A percentile compares a stretch with the other conserved stretches of the same genome.
These are phyloP conservation scores for Aspergillus viridinutans DNA, from an alignment of 2,329 filamentous ascomycete species.

Conservation along the genomic window DNA sequence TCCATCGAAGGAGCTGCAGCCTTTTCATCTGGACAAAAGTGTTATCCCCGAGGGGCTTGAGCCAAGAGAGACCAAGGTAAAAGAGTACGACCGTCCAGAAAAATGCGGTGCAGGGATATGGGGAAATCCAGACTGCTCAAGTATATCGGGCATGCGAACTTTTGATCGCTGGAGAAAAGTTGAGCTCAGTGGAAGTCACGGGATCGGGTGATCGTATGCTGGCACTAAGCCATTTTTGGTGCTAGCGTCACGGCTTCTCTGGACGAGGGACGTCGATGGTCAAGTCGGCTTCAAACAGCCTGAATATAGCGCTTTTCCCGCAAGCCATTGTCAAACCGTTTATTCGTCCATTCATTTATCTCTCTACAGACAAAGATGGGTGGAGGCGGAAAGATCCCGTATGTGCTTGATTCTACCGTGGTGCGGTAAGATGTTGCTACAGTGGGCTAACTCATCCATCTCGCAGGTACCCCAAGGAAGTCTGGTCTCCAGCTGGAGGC, in stretches of 20 bases:
- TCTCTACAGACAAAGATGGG: constrained; percentile 50
- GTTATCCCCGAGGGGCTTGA: constrained; percentile 2
- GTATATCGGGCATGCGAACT: constrained; percentile 11
- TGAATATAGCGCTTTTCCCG: constrained; percentile 17
- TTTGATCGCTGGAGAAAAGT: constrained; percentile 32
- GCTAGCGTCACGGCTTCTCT: constrained; percentile 24
- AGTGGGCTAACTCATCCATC: constrained; percentile 20
- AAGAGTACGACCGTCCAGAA: constrained; percentile 15
- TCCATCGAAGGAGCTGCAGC: constrained; percentile 50
- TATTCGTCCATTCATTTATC: constrained; percentile 17
- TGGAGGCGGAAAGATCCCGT: constrained; percentile 76
- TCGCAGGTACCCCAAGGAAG: constrained; percentile 88
- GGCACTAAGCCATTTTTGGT: constrained; percentile 24
- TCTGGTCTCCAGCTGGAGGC: constrained; percentile 97
- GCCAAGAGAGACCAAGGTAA: constrained; percentile 3
- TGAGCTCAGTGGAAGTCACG: constrained; percentile 38
- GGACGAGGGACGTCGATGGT: constrained; percentile 27
- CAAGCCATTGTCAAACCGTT: constrained; percentile 20
- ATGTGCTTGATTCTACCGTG: constrained; percentile 44
- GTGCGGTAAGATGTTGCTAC: neutral
- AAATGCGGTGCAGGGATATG: constrained; percentile 11
- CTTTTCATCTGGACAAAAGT: constrained; percentile 45
- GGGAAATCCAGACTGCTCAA: constrained; percentile 8
- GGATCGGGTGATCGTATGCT: constrained; percentile 30
- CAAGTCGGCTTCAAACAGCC: constrained; percentile 28